phyloP scores from a whole-genome alignment of 2,329 filamentous ascomycete species.

The Mycosphaerella sp. region DNA sequence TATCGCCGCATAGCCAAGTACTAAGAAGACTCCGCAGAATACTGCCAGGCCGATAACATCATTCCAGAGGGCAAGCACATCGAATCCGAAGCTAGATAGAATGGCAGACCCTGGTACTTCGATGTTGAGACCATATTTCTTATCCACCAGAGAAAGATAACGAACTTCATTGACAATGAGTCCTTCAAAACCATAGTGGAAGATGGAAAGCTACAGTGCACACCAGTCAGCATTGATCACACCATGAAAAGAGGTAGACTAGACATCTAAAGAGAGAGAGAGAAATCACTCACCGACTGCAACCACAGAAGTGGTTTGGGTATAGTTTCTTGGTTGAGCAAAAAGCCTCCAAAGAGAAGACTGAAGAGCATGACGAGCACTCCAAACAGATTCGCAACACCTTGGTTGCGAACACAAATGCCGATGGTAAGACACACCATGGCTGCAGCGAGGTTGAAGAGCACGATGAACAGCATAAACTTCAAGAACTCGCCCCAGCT shows the following conservation, averaged over 20 bases:
- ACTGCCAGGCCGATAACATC: slow-evolving; percentile 77
- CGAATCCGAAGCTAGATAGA: slow-evolving; percentile 88
- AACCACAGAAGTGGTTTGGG: slow-evolving; percentile 81
- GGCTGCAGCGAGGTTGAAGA: slow-evolving; percentile 93
- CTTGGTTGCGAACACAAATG: slow-evolving; percentile 84
- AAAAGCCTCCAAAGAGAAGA: slow-evolving; percentile 83
- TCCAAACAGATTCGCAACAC: slow-evolving; percentile 88
- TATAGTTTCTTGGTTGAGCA: slow-evolving; percentile 92
- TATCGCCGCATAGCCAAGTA: slow-evolving; percentile 88
- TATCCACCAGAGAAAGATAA: slow-evolving; percentile 79
- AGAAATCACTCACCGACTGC: slow-evolving; percentile 57
- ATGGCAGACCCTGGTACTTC: slow-evolving; percentile 93
- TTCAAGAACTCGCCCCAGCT: slow-evolving; percentile 78
- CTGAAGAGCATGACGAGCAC: slow-evolving; percentile 97
- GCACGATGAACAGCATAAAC: slow-evolving; percentile 83
- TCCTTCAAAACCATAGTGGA: slow-evolving; percentile 95
- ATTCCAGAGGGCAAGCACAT: slow-evolving; percentile 76
- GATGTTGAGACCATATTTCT: slow-evolving; percentile 94
- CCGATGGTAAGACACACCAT: slow-evolving; percentile 94
- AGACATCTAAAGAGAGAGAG: too few relatives aligned
- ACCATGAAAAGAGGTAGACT: too few relatives aligned
- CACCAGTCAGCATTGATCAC: slow-evolving; percentile 24
- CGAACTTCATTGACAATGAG: slow-evolving; percentile 96
- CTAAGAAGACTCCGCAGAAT: slow-evolving; percentile 75
- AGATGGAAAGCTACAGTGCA: slow-evolving; percentile 67